Conservation (phyloP, 805 yeast genomes). For the Candida fluviatilis region DNA sequence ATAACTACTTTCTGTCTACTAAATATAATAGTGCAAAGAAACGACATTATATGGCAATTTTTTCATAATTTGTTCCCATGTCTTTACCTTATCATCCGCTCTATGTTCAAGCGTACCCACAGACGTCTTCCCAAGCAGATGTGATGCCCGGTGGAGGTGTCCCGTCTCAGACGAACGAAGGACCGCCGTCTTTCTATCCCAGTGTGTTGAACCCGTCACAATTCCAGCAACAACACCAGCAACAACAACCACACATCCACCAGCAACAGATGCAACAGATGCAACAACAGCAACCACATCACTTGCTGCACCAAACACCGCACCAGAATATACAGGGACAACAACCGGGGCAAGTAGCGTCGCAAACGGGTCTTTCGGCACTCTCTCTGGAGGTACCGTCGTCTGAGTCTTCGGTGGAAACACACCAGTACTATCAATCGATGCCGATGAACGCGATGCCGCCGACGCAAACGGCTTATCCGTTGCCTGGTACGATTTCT, state of each 20-base stretch:
- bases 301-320: slow-evolving; percentile 8
- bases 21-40: no score
- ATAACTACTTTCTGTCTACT: no score
- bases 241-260: slow-evolving; percentile 1
- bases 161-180: background rate
- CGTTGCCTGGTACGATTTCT: no score
- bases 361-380: background rate
- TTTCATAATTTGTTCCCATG: background rate
- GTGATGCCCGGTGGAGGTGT: background rate
- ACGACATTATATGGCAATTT: no score
- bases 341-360: slow-evolving; percentile 4
- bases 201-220: no score
- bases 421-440: background rate
- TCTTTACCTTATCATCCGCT: background rate
- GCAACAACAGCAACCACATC: slow-evolving; percentile 9
- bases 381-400: background rate
- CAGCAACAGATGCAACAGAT: slow-evolving; percentile 7
- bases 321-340: slow-evolving; percentile 5
- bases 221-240: slow-evolving; percentile 3
- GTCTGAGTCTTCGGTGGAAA: background rate
- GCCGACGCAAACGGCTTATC: no score
- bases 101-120: no score
- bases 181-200: no score
- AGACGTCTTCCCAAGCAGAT: no score
- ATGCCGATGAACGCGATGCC: no score